Evolutionary conservation across 495 filamentous ascomycete species (phyloP).

Genomic region (Penicillium flavigenum): DNA sequence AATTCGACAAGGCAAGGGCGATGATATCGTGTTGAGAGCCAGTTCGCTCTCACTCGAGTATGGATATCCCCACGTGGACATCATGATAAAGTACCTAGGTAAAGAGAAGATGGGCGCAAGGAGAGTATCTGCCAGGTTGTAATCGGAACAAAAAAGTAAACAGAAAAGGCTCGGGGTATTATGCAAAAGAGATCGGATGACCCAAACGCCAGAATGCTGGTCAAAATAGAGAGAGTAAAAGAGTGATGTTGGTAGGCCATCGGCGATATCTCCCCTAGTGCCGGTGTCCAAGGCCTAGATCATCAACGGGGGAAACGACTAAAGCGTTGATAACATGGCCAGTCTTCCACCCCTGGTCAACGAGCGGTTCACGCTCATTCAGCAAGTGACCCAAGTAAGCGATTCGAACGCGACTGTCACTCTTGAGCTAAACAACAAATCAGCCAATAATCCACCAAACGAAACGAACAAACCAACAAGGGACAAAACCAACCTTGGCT

Average conservation of each 20-base stretch:
- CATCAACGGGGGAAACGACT: conserved; percentile 51
- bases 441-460: conserved; percentile 6
- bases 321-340: conserved; percentile 79
- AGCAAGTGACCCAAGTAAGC: conserved; percentile 79
- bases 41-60: neutral
- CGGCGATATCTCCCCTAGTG: neutral
- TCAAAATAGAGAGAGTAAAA: conserved; percentile 5
- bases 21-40: neutral
- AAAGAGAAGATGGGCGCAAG: neutral
- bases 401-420: conserved; percentile 59
- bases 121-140: neutral
- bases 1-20: neutral
- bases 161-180: conserved; percentile 39
- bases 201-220: conserved; percentile 27
- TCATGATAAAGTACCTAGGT: conserved; percentile 15
- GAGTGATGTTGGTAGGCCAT: neutral
- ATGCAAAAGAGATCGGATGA: conserved; percentile 29
- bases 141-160: neutral
- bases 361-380: conserved; percentile 61
- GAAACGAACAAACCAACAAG: neutral
- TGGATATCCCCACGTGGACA: neutral
- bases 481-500: conserved; percentile 55
- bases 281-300: neutral
- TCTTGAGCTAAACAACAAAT: conserved; percentile 38
- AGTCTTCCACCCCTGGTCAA: conserved; percentile 70